A percentile compares a stretch with the other conserved stretches of the same genome.
Conservation (phyloP, 2,329 filamentous ascomycete genomes). For the Sclerotinia trifoliorum region DNA sequence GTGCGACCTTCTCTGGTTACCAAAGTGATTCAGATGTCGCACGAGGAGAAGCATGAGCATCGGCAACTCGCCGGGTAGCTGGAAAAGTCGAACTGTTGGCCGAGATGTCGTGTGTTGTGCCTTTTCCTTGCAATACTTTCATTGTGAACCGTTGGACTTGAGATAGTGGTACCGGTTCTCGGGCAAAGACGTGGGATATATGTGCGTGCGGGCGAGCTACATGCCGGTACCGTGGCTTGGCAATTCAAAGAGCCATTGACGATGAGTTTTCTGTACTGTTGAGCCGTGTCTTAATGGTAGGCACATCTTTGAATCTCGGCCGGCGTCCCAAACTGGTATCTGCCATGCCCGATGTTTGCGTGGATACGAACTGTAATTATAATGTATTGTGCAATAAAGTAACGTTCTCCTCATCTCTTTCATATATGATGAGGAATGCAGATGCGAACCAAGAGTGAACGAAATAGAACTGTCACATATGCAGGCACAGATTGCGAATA, state of each 20-base stretch:
- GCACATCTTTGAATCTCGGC: not conserved
- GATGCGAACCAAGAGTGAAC: conserved; percentile 3
- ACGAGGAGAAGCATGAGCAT: not conserved
- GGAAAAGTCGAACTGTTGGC: conserved; percentile 2
- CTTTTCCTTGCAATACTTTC: conserved; percentile 7
- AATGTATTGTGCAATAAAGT: conserved; percentile 7
- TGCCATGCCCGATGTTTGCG: not conserved
- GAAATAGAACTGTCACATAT: conserved; percentile 2
- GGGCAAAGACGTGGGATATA: conserved; percentile 7
- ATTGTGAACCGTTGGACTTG: conserved; percentile 4
- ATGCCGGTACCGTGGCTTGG: conserved; percentile 2
- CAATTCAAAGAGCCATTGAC: not conserved
- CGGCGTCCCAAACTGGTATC: not conserved
- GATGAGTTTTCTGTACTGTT: not conserved
- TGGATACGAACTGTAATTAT: conserved; percentile 1
- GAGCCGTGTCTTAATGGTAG: not conserved
- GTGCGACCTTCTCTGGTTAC: not conserved
- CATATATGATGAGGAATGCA: conserved; percentile 1
- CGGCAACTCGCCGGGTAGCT: conserved; percentile 17
- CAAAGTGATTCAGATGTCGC: not conserved
- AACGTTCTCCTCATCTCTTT: conserved; percentile 12
- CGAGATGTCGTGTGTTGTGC: not conserved
- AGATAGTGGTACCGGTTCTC: conserved; percentile 1
- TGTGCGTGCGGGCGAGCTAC: not conserved
- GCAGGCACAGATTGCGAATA: conserved; percentile 14